These are phyloP conservation scores for Aspergillus floridensis DNA, from an alignment of 2,329 filamentous ascomycete species.

Conservation along the genomic window DNA sequence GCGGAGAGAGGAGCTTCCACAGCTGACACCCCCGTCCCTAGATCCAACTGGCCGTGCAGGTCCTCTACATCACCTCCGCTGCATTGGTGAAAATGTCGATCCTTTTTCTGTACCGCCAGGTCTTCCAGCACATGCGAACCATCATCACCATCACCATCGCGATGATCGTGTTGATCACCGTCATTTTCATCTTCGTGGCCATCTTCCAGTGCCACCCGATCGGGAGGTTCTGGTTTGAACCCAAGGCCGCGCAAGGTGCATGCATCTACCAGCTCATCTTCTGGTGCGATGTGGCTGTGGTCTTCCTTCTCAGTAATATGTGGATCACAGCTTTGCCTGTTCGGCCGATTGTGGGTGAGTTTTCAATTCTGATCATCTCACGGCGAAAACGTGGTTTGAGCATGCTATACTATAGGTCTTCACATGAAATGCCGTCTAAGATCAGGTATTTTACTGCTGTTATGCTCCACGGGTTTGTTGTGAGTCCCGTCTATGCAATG, in stretches of 20 bases:
- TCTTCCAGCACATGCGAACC: neutral
- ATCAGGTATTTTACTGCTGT: neutral
- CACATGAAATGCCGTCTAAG: neutral
- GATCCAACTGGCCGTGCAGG: neutral
- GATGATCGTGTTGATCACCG: neutral
- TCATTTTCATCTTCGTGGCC: neutral
- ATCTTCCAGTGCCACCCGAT: neutral
- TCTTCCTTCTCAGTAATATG: neutral
- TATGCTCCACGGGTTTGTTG: neutral
- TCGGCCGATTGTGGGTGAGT: neutral
- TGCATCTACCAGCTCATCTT: neutral
- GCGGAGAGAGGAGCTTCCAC: neutral
- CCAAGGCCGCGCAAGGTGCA: too few relatives aligned
- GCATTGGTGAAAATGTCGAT: neutral
- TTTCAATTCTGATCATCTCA: neutral
- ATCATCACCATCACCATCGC: neutral
- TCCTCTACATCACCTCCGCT: neutral
- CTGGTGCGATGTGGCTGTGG: neutral
- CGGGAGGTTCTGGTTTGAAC: neutral
- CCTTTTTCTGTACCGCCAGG: neutral
- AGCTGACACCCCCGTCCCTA: neutral
- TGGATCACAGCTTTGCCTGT: conserved; percentile 1
- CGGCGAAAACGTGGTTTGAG: too few relatives aligned
- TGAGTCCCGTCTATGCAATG: neutral
- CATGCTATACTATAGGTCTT: neutral